Percentiles rank a stretch among this genome's conserved stretches.
phyloP scores from a whole-genome alignment of 352 stramenopile species.

The Globisporangium canariense region DNA sequence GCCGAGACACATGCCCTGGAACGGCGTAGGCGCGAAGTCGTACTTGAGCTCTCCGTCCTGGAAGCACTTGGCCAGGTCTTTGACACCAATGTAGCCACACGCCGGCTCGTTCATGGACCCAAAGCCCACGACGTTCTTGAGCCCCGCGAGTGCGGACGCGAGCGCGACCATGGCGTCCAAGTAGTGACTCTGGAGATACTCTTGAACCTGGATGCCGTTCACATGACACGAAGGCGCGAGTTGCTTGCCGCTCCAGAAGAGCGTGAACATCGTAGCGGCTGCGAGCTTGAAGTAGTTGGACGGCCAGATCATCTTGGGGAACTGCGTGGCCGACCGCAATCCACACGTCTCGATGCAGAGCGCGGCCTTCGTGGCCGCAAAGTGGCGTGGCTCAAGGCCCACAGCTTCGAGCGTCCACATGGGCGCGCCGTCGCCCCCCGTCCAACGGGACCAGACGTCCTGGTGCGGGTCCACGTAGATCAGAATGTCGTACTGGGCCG shows the following conservation, averaged over 20 bases:
- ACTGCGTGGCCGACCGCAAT: conserved; percentile 25
- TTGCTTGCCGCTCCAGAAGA: conserved; percentile 82
- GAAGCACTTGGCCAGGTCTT: conserved; percentile 56
- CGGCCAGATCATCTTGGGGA: conserved; percentile 91
- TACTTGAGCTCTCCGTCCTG: conserved; percentile 64
- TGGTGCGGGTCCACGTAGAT: conserved; percentile 91
- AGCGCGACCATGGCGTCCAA: conserved; percentile 69
- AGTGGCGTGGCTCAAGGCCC: conserved; percentile 72
- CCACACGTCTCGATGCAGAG: conserved; percentile 68
- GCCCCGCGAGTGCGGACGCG: conserved; percentile 49
- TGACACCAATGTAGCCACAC: conserved; percentile 66
- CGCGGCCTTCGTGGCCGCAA: conserved; percentile 70
- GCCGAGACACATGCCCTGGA: conserved; percentile 79
- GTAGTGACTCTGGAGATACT: conserved; percentile 88
- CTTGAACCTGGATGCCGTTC: conserved; percentile 74
- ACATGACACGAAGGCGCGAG: conserved; percentile 73
- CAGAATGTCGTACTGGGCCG: conserved; percentile 59
- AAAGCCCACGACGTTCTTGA: conserved; percentile 88
- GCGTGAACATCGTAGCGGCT: conserved; percentile 89
- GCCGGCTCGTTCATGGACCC: conserved; percentile 92
- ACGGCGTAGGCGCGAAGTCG: conserved; percentile 68
- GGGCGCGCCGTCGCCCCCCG: conserved; percentile 85
- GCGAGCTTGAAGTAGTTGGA: conserved; percentile 91
- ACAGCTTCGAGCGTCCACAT: conserved; percentile 86
- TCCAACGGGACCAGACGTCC: conserved; percentile 91